Evolutionary conservation across 805 yeast genomes (phyloP), one percentile per base, ranked within the genome.

Genomic region (Candida loeiensis): DNA sequence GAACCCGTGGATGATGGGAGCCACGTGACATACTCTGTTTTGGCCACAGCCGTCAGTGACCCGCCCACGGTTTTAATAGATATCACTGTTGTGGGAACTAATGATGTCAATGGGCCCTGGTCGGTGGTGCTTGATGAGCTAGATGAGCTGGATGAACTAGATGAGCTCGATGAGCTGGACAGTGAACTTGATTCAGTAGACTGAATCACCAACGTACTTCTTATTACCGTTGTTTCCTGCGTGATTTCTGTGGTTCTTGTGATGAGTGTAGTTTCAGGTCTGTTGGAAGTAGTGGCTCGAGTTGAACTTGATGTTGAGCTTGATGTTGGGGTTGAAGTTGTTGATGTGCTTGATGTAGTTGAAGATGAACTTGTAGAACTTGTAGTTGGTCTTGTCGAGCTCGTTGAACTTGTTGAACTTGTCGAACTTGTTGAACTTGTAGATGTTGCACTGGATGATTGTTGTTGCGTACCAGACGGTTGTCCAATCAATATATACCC

Each of bases 401-500:
- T 21, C 7, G 44, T 27, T 6, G 44, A 40, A 12, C 17, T 27
- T 14, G 17, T 5, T 13, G 31, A 13, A 12, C 17, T 11, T 11
- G 31, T 14, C 17, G 9, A 8, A n/a, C 17, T 27, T 14, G 31
- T 13, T 27, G 31, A 13, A 11, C 36, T 8, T 7, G 31, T n/a
- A 12, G 38, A n/a, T 19, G 44, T 39, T 3, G 40, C 25, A 6
- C 43, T 36, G 4, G 48, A 41, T 19, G 24, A 13, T 9, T 27
- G 31, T 25, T 25, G 27, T 25, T 8, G 18, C 6, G 59, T 49
- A 7, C 50, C 45, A 20, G 46, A 43, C 3, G 53, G 53, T 9
- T 30, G 29, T 11, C 49, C 49, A 4, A 77, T 42, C 33, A 68
- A 61, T 5, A 77, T 63, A 54, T 81, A 81, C 1, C 81, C 85